A percentile compares a stretch with the other conserved stretches of the same genome.
Conservation (phyloP, 148 eudicot genomes). For the Rhododendron vialii region DNA sequence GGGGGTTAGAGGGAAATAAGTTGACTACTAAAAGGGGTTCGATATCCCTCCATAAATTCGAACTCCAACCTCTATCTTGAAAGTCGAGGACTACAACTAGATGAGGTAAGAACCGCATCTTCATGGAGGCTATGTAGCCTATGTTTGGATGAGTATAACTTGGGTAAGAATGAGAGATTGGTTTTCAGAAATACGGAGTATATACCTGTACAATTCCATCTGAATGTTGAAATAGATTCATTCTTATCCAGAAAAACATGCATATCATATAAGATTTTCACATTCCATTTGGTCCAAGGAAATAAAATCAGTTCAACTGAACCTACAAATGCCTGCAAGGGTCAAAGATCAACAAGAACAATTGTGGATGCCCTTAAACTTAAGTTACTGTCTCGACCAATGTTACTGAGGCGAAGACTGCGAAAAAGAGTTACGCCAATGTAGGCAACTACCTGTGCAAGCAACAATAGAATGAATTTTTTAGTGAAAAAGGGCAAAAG, state of each 20-base stretch:
- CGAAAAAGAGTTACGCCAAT: conserved; percentile 84
- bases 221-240: neutral
- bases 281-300: neutral
- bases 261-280: neutral
- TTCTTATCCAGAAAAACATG: neutral
- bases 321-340: neutral
- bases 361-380: conserved; percentile 9
- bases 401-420: conserved; percentile 71
- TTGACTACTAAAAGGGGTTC: too few relatives aligned
- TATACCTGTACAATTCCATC: neutral
- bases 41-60: too few relatives aligned
- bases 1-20: too few relatives aligned
- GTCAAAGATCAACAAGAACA: neutral
- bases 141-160: neutral
- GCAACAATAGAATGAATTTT: neutral
- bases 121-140: neutral
- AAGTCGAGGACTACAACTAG: too few relatives aligned
- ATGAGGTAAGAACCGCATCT: too few relatives aligned
- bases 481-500: neutral
- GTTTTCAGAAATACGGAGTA: neutral
- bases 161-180: neutral
- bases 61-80: too few relatives aligned
- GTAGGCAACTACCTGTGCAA: conserved; percentile 70
- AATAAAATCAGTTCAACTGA: neutral
- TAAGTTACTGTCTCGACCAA: conserved; percentile 62